phyloP scores from a whole-genome alignment of 495 filamentous ascomycete genomes.

The Xylaria telfairii region DNA sequence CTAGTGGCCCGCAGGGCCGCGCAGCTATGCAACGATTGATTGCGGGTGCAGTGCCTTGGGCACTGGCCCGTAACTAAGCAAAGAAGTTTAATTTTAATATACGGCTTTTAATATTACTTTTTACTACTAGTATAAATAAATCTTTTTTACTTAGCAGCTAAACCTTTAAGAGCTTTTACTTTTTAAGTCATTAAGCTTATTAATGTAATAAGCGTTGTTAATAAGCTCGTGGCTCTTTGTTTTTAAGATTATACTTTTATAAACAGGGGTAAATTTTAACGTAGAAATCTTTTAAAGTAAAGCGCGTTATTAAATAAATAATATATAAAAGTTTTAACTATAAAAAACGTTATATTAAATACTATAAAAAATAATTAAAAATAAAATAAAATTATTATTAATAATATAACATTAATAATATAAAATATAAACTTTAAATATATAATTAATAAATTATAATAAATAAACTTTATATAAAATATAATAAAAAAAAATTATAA shows the following conservation, averaged over 20 bases:
- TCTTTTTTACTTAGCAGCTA: too few species aligned
- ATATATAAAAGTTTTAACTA: not conserved
- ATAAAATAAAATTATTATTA: not conserved
- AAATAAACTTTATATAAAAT: too few species aligned
- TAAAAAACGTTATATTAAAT: constrained; percentile 15
- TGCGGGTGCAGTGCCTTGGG: too few species aligned
- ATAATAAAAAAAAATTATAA: not conserved
- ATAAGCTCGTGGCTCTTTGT: not conserved
- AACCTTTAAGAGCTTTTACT: too few species aligned
- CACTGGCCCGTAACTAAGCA: too few species aligned
- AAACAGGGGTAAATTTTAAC: not conserved
- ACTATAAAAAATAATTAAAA: not conserved
- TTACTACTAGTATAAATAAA: too few species aligned
- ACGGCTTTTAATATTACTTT: too few species aligned
- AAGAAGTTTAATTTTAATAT: too few species aligned
- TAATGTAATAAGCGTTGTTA: not conserved
- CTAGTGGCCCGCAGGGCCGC: too few species aligned
- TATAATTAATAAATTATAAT: not conserved
- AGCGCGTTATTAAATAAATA: constrained; percentile 1
- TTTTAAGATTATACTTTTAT: not conserved
- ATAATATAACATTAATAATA: not conserved
- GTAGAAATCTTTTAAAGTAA: constrained; percentile 3
- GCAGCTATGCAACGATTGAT: too few species aligned
- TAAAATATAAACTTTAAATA: not conserved
- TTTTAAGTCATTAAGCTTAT: too few species aligned